Conservation (phyloP, 768 basidiomycete genomes). For the Lactifluus pinguis region DNA sequence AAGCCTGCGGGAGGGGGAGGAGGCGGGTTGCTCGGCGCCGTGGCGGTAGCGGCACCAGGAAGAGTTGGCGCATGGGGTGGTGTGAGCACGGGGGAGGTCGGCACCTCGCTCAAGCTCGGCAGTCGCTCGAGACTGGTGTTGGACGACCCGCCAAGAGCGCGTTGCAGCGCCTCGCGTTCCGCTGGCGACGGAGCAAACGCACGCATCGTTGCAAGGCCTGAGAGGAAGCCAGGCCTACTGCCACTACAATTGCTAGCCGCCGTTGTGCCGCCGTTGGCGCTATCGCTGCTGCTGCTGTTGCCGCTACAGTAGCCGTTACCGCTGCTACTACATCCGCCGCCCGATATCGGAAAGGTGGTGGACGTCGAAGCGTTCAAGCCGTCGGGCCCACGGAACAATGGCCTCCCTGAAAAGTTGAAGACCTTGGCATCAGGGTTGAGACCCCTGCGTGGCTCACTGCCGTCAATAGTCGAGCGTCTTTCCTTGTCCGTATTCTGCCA, state of each 20-base stretch:
- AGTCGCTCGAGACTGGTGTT: conserved; percentile 71
- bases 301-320: background rate
- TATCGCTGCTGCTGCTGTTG: background rate
- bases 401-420: conserved; percentile 45
- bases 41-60: background rate
- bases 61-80: conserved; percentile 28
- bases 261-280: background rate
- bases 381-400: conserved; percentile 18
- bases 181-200: conserved; percentile 85
- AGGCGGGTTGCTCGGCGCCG: conserved; percentile 6
- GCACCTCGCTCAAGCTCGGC: conserved; percentile 69
- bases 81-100: conserved; percentile 52
- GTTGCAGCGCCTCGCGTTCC: conserved; percentile 77
- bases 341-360: background rate
- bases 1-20: conserved; percentile 14
- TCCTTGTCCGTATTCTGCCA: conserved; percentile 7
- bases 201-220: conserved; percentile 43
- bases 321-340: background rate
- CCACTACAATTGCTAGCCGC: background rate
- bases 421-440: conserved; percentile 84
- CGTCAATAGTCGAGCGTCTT: conserved; percentile 23
- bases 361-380: conserved; percentile 17
- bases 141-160: conserved; percentile 64
- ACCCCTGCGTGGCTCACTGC: conserved; percentile 42
- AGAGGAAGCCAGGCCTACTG: conserved; percentile 25